A percentile compares a stretch with the other conserved stretches of the same genome.
Evolutionary conservation across 305 asterid genomes (phyloP).

Genomic region (Solanum hybrid): DNA sequence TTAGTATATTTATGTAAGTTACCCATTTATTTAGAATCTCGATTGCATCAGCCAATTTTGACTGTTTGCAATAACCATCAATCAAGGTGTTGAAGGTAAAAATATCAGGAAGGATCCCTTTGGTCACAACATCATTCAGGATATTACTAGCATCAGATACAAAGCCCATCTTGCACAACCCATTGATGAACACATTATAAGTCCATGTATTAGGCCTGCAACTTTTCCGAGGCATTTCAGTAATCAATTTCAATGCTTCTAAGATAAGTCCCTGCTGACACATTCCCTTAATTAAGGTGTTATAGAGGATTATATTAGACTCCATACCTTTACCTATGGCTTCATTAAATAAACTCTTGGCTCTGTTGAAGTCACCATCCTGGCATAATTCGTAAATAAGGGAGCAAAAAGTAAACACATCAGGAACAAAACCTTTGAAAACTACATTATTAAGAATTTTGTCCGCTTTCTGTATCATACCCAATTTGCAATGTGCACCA

Average conservation of each 20-base stretch:
- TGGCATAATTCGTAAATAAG: constrained; percentile 62
- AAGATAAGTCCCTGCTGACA: constrained; percentile 50
- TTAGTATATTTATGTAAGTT: no score
- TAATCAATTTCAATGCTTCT: constrained; percentile 65
- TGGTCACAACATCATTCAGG: constrained; percentile 52
- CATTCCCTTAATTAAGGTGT: constrained; percentile 68
- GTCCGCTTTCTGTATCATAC: constrained; percentile 59
- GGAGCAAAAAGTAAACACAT: constrained; percentile 70
- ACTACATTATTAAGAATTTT: constrained; percentile 55
- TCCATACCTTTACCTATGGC: constrained; percentile 45
- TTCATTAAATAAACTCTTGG: constrained; percentile 44
- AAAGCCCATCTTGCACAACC: constrained; percentile 81
- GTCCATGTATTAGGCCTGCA: constrained; percentile 70
- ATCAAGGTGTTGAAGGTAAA: constrained; percentile 88
- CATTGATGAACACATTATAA: constrained; percentile 62
- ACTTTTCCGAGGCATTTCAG: constrained; percentile 56
- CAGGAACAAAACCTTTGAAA: constrained; percentile 71
- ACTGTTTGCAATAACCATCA: constrained; percentile 83
- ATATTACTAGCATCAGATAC: constrained; percentile 56
- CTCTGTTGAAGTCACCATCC: constrained; percentile 62
- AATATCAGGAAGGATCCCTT: constrained; percentile 73
- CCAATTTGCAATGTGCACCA: constrained; percentile 69
- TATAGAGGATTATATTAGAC: constrained; percentile 45
- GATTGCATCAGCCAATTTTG: constrained; percentile 59
- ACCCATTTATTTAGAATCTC: constrained; percentile 34